A percentile compares a stretch with the other conserved stretches of the same genome.
Conservation (phyloP, 306 rosid species). For the Pueraria montana region DNA sequence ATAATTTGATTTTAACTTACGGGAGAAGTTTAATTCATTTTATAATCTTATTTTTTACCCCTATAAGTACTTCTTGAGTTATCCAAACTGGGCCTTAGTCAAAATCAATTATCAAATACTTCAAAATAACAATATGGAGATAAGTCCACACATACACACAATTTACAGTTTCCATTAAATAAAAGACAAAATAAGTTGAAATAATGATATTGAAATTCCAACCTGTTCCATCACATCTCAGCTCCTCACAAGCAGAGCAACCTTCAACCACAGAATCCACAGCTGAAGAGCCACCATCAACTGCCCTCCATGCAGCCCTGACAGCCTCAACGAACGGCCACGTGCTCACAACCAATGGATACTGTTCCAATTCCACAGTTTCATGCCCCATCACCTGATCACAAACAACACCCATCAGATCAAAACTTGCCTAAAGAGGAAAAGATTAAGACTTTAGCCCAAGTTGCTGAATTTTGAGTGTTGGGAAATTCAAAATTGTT, state of each 20-base stretch:
- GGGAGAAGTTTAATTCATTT: not conserved
- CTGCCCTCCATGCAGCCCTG: conserved; percentile 83
- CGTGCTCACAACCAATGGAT: conserved; percentile 89
- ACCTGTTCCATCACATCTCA: conserved; percentile 98
- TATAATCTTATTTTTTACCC: not conserved
- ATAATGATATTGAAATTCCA: conserved; percentile 1
- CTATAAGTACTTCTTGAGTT: too few species aligned
- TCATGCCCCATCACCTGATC: conserved; percentile 63
- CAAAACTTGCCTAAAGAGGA: not conserved
- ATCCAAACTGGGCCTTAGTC: too few species aligned
- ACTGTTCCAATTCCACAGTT: conserved; percentile 51
- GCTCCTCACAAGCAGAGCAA: conserved; percentile 89
- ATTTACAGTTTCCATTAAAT: not conserved
- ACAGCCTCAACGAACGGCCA: conserved; percentile 98
- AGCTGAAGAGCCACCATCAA: conserved; percentile 77
- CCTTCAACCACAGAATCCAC: conserved; percentile 93
- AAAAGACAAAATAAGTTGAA: not conserved
- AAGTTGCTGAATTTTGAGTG: conserved; percentile 18
- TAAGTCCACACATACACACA: not conserved
- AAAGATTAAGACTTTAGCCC: not conserved
- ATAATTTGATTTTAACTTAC: not conserved
- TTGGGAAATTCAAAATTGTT: not conserved
- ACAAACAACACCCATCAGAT: conserved; percentile 14
- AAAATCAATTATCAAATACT: not conserved
- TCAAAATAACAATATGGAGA: not conserved